Percentiles rank a stretch among this genome's conserved stretches.
Conservation (phyloP, 805 yeast species). For the Metschnikowia peoriensis region DNA sequence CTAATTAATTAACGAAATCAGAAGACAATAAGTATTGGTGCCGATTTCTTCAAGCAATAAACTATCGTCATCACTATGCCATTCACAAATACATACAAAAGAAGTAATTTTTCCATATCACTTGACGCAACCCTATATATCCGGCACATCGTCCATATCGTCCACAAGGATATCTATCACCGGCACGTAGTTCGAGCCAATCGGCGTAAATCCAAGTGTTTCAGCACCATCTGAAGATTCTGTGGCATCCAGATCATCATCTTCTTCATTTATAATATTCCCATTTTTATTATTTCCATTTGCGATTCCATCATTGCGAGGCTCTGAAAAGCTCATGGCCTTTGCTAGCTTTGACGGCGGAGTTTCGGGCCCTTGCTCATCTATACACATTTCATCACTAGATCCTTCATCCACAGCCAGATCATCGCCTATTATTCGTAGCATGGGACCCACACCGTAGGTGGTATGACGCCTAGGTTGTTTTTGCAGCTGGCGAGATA, state of each 20-base stretch:
- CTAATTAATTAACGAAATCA: too few species aligned
- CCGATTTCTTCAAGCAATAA: not conserved
- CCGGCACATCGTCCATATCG: constrained; percentile 27
- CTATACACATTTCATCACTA: constrained; percentile 12
- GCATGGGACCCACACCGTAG: constrained; percentile 24
- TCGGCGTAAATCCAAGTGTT: not conserved
- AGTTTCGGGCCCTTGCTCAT: not conserved
- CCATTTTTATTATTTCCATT: not conserved
- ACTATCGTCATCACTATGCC: not conserved
- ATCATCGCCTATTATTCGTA: constrained; percentile 10
- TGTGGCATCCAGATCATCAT: not conserved
- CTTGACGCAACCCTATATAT: not conserved
- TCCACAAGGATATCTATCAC: constrained; percentile 42
- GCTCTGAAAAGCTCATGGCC: constrained; percentile 5
- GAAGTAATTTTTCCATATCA: not conserved
- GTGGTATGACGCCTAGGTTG: constrained; percentile 31
- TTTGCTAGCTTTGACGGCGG: constrained; percentile 2
- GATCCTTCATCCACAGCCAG: constrained; percentile 14
- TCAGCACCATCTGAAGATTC: constrained; percentile 2
- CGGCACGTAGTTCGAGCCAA: constrained; percentile 30
- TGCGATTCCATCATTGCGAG: not conserved
- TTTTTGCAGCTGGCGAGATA: not conserved
- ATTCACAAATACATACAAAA: too few species aligned
- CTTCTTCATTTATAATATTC: not conserved
- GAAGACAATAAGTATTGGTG: too few species aligned